Evolutionary conservation across 192 early-diverging fungal species (phyloP).

Genomic region (Piromyces finnis): DNA sequence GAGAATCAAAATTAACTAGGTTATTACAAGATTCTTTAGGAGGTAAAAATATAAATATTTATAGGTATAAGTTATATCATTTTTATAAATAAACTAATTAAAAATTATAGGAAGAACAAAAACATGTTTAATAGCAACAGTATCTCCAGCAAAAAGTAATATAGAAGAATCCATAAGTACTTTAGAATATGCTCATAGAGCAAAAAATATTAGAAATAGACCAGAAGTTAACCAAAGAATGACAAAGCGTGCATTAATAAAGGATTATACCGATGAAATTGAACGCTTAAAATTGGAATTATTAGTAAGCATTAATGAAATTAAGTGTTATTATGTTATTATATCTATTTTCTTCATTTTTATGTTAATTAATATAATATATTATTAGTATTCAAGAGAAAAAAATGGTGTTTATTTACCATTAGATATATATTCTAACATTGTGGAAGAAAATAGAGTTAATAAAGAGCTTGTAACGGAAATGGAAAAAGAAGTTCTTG

Average conservation of each 20-base stretch:
- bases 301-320: too few relatives aligned
- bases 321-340: too few relatives aligned
- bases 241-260: constrained; percentile 62
- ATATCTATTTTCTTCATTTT: too few relatives aligned
- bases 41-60: not conserved
- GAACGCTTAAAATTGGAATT: constrained; percentile 65
- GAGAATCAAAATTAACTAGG: constrained; percentile 74
- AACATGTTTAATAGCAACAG: constrained; percentile 89
- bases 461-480: not conserved
- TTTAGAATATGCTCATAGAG: constrained; percentile 57
- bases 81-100: not conserved
- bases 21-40: constrained; percentile 80
- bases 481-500: not conserved
- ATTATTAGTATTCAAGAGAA: not conserved
- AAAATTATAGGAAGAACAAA: constrained; percentile 53
- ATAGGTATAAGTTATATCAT: not conserved
- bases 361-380: too few relatives aligned
- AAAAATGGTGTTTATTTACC: not conserved
- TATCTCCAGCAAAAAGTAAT: constrained; percentile 51
- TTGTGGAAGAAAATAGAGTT: not conserved
- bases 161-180: constrained; percentile 57
- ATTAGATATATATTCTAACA: not conserved
- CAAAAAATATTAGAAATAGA: constrained; percentile 60
- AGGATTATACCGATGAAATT: constrained; percentile 61
- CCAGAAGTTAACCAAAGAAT: constrained; percentile 60